Evolutionary conservation across 2,329 filamentous ascomycete genomes (phyloP), one percentile per base, ranked within the genome.

Genomic region (Aspergillus chevalieri): DNA sequence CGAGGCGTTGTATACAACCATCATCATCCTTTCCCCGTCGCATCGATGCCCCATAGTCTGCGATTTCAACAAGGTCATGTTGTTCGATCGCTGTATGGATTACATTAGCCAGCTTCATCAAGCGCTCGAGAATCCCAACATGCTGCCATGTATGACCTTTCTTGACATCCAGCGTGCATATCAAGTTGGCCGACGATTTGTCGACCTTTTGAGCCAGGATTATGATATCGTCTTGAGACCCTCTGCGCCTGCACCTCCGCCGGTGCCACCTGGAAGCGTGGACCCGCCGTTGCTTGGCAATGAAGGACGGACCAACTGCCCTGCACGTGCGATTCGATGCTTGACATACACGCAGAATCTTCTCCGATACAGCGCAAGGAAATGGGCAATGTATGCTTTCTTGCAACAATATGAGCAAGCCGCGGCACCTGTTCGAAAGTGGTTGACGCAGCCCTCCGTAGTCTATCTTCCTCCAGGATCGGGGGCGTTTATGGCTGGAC

Each of bases 1-100:
- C 14, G 93, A 98, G 65, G 72, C 94, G 39, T 80, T 92, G 43
- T 97, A 95, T 72, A 94, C 89, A 63, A 93, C 89, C 59, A 86
- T 95, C 21, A 89, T 96, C 66, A 87, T 92, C 50, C 79, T 96
- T 6, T 89, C 89, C 0, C 89, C 90, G 1, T 91, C 86, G 33
- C 82, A 84, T 1, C 79, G 86, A 43, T 83, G 87, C 3, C 87
- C 88, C 0, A 56, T 56, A 2, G 83, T 91, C 45, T 85, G 83
- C 3, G 81, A 89, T 43, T 89, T 92, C 64, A 86, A 85, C 34
- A 87, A 89, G 53, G 77, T 84, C 26, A 76, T 95, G 21, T 87
- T 95, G 38, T 95, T 95, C 65, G 89, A 95, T 65, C 85, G 93
- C 61, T 85, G 85, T 55, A 83, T 92, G 57, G 80, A 85, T n/a